These are phyloP conservation scores for Lagenidium sp. DNA, from an alignment of 352 stramenopile genomes.

Conservation along the genomic window DNA sequence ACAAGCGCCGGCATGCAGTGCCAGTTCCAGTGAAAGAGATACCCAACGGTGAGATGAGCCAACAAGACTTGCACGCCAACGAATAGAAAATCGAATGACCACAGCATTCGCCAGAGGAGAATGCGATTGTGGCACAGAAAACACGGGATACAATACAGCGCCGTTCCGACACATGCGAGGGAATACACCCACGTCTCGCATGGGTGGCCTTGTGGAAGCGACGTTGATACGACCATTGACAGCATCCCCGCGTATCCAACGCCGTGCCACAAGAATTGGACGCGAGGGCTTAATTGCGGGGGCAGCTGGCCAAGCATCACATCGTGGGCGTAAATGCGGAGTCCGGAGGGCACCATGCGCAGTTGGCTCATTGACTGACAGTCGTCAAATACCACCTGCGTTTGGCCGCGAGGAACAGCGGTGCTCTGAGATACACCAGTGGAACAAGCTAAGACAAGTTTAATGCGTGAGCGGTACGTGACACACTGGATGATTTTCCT, in stretches of 20 bases:
- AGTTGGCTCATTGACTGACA: too few species aligned
- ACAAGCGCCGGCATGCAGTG: slow-evolving; percentile 5
- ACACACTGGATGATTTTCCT: slow-evolving; percentile 12
- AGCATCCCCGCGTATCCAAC: neutral
- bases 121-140: slow-evolving; percentile 11
- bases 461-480: slow-evolving; percentile 7
- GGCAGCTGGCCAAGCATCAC: too few species aligned
- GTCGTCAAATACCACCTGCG: too few species aligned
- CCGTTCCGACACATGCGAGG: slow-evolving; percentile 2
- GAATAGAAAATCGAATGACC: slow-evolving; percentile 33
- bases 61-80: slow-evolving; percentile 23
- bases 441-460: neutral
- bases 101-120: slow-evolving; percentile 17
- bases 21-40: slow-evolving; percentile 22
- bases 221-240: neutral
- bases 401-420: too few species aligned
- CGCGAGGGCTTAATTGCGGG: neutral
- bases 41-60: slow-evolving; percentile 16
- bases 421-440: neutral
- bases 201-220: too few species aligned
- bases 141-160: slow-evolving; percentile 5
- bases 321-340: too few species aligned
- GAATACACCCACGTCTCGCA: neutral
- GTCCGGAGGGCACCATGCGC: too few species aligned
- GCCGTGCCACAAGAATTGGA: neutral